These are phyloP conservation scores for Coemansia sp. DNA, from an alignment of 192 early-diverging fungal species.

Conservation along the genomic window DNA sequence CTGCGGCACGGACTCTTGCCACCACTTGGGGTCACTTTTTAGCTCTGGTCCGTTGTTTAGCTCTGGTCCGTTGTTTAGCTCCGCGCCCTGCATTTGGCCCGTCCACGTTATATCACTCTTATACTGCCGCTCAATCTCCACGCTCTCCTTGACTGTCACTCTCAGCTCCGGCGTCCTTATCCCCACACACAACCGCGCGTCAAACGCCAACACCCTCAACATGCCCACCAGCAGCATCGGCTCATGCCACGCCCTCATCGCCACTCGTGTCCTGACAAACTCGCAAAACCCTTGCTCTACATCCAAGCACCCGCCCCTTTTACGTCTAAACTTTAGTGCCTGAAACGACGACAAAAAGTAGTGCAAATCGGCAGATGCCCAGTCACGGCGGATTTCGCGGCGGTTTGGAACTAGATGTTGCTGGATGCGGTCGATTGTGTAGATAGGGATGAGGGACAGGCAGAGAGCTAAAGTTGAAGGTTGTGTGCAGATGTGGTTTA, in stretches of 20 bases:
- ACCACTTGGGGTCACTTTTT: neutral
- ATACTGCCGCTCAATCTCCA: constrained; percentile 13
- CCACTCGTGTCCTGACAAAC: constrained; percentile 18
- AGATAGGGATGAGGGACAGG: constrained; percentile 28
- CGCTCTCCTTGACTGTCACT: constrained; percentile 38
- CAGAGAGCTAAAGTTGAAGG: constrained; percentile 9
- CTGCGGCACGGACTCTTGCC: constrained; percentile 26
- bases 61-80: neutral
- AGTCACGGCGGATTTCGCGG: constrained; percentile 32
- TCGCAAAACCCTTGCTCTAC: constrained; percentile 14
- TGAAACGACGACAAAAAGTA: constrained; percentile 23
- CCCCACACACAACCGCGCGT: constrained; percentile 36
- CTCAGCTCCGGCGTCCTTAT: constrained; percentile 29
- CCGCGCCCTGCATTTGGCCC: neutral
- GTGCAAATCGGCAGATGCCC: constrained; percentile 42
- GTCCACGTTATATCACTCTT: neutral
- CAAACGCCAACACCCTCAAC: constrained; percentile 34
- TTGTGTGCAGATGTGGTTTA: constrained; percentile 23
- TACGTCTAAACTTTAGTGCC: neutral
- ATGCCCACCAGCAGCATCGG: constrained; percentile 39
- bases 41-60: neutral
- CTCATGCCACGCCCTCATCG: constrained; percentile 37
- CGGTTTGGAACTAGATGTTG: constrained; percentile 27
- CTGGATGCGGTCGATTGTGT: constrained; percentile 15
- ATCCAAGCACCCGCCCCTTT: neutral